A percentile compares a stretch with the other conserved stretches of the same genome.
These are phyloP conservation scores for Basidiobolus meristosporus DNA, from an alignment of 371 early-diverging fungal genomes.

Conservation along the genomic window DNA sequence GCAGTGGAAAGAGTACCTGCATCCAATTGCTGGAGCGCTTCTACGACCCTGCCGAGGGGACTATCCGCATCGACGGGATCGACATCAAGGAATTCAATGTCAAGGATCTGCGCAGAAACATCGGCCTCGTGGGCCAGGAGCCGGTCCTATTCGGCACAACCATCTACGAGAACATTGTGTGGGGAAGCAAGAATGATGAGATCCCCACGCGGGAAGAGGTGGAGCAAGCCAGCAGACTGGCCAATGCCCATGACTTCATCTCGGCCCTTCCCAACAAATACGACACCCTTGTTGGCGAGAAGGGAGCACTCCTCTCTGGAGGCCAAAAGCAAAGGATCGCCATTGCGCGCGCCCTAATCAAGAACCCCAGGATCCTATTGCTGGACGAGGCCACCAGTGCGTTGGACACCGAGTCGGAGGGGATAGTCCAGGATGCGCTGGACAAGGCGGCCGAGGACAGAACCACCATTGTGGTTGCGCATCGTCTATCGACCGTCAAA, in stretches of 20 bases:
- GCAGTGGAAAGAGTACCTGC: constrained; percentile 80
- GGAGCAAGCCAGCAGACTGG: constrained; percentile 27
- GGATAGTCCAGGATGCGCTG: constrained; percentile 61
- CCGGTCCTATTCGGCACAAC: constrained; percentile 74
- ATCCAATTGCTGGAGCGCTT: constrained; percentile 78
- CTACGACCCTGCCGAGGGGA: constrained; percentile 51
- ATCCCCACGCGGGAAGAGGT: constrained; percentile 16
- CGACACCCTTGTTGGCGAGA: constrained; percentile 47
- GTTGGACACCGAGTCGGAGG: constrained; percentile 57
- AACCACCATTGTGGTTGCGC: constrained; percentile 87
- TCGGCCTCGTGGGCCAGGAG: constrained; percentile 78
- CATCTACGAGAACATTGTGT: constrained; percentile 57
- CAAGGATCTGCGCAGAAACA: constrained; percentile 44
- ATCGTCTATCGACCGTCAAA: constrained; percentile 59
- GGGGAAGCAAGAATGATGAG: constrained; percentile 34
- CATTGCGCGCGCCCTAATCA: constrained; percentile 61
- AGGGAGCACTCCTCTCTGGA: constrained; percentile 24
- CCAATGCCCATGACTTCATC: constrained; percentile 62
- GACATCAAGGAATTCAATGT: constrained; percentile 45
- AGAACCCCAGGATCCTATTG: constrained; percentile 36
- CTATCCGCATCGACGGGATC: constrained; percentile 45
- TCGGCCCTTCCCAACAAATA: constrained; percentile 46
- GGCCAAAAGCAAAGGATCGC: constrained; percentile 41
- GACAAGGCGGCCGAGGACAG: constrained; percentile 55
- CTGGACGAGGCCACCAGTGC: constrained; percentile 57